These are phyloP conservation scores for Syncephalastrum monosporum DNA, from an alignment of 371 early-diverging fungal species.

Conservation along the genomic window DNA sequence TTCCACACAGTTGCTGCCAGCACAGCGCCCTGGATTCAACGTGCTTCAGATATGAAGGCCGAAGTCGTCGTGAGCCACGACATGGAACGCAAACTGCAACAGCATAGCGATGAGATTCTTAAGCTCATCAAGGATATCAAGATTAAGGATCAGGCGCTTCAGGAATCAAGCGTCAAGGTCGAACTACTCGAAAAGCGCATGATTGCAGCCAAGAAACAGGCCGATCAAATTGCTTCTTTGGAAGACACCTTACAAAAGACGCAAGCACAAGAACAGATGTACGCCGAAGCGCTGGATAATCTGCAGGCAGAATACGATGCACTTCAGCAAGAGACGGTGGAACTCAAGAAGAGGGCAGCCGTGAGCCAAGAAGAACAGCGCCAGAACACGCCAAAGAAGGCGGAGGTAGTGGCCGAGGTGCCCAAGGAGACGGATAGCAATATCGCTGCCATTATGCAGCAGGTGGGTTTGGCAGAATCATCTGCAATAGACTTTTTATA, in stretches of 20 bases:
- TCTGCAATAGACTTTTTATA: not conserved
- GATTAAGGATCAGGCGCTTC: constrained; percentile 73
- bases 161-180: constrained; percentile 74
- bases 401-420: constrained; percentile 21
- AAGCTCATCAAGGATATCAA: constrained; percentile 73
- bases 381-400: constrained; percentile 28
- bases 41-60: constrained; percentile 79
- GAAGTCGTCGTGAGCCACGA: constrained; percentile 75
- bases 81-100: constrained; percentile 74
- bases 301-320: constrained; percentile 72
- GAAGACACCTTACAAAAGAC: constrained; percentile 61
- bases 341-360: constrained; percentile 52
- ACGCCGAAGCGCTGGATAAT: constrained; percentile 71
- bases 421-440: constrained; percentile 10
- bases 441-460: constrained; percentile 5
- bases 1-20: constrained; percentile 36
- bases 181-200: constrained; percentile 79
- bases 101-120: constrained; percentile 74
- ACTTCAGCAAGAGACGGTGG: constrained; percentile 66
- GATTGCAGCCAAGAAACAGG: constrained; percentile 66
- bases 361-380: constrained; percentile 45
- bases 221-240: constrained; percentile 62
- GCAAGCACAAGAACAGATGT: constrained; percentile 62
- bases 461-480: constrained; percentile 1
- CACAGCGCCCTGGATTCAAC: constrained; percentile 75